phyloP scores from a whole-genome alignment of 179 eudicot species.

The Silene vulgaris region DNA sequence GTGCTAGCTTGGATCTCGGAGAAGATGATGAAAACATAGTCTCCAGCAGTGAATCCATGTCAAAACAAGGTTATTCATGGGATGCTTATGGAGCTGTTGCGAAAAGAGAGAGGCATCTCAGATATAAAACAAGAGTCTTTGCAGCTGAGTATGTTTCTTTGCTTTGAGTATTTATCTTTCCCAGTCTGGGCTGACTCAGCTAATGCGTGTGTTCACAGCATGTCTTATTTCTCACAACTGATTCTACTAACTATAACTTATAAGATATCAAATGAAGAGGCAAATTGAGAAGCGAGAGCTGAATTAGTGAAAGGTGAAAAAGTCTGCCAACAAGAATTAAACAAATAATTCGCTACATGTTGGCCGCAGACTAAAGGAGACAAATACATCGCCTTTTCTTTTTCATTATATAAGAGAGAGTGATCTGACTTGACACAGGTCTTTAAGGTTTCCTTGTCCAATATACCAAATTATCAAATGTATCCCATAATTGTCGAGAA shows the following conservation, averaged over 20 bases:
- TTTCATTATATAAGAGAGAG: background rate
- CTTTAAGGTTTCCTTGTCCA: background rate
- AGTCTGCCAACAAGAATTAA: background rate
- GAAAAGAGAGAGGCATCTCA: constrained; percentile 69
- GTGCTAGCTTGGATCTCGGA: constrained; percentile 40
- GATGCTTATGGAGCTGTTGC: constrained; percentile 42
- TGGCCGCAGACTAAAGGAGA: background rate
- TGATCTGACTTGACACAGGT: background rate
- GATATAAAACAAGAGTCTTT: constrained; percentile 90
- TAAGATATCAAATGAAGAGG: constrained; percentile 1
- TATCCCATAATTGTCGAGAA: background rate
- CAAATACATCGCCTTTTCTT: background rate
- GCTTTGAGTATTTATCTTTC: constrained; percentile 10
- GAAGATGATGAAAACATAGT: constrained; percentile 96
- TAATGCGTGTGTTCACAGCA: background rate
- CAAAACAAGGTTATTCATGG: constrained; percentile 34
- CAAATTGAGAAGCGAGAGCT: background rate
- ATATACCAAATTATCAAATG: background rate
- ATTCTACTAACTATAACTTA: background rate
- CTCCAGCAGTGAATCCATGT: constrained; percentile 45
- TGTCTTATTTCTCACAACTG: background rate
- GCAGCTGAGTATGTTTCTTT: constrained; percentile 86
- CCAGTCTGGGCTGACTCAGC: constrained; percentile 10
- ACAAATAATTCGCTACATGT: background rate
- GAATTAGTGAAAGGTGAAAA: background rate